phyloP scores from a whole-genome alignment of 1,284 basidiomycete genomes.

The Ganoderma multipileum region DNA sequence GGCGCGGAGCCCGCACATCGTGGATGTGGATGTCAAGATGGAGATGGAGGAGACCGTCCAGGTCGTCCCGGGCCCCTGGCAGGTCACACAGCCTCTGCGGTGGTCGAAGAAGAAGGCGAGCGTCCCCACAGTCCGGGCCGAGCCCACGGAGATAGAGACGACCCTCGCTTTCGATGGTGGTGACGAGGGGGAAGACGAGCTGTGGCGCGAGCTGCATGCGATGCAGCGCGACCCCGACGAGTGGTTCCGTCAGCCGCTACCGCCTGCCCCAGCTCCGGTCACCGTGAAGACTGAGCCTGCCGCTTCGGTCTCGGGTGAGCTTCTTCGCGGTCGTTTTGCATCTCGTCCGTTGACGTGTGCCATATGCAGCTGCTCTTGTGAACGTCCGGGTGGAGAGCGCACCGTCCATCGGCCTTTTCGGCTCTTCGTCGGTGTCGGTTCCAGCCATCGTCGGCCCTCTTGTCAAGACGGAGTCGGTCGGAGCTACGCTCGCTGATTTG shows the following conservation, averaged over 20 bases:
- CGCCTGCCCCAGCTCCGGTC: neutral
- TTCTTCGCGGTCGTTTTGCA: neutral
- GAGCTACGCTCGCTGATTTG: neutral
- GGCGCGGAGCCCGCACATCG: neutral
- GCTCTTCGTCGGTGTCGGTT: neutral
- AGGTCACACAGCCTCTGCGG: neutral
- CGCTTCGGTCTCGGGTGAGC: neutral
- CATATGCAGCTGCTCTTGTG: neutral
- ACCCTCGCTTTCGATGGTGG: neutral
- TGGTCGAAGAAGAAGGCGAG: neutral
- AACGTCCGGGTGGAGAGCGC: neutral
- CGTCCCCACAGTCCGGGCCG: neutral
- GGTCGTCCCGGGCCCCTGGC: too few relatives aligned
- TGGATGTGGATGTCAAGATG: neutral
- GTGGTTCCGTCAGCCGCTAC: neutral
- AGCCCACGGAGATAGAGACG: neutral
- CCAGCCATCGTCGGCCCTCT: neutral
- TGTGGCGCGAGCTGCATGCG: neutral
- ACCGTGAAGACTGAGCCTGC: neutral
- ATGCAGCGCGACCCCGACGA: neutral
- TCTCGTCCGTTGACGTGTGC: neutral
- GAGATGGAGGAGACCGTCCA: neutral
- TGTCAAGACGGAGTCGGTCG: neutral
- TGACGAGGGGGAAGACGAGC: neutral
- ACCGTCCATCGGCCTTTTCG: neutral